Evolutionary conservation across 805 yeast genomes (phyloP), one percentile per base, ranked within the genome.

Genomic region (Ogataea thermomethanolica): DNA sequence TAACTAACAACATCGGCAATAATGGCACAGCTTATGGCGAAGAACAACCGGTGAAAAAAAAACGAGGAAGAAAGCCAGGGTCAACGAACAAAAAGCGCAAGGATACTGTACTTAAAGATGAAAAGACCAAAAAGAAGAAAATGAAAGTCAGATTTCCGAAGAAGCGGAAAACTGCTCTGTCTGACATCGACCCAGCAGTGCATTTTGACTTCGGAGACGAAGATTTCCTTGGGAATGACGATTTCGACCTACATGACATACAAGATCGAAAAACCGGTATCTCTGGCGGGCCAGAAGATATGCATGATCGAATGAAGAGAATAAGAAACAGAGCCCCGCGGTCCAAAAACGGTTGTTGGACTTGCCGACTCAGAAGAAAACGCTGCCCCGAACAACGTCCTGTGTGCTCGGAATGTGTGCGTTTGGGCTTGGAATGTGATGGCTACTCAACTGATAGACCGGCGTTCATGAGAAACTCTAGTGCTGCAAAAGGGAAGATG

Each of bases 351-450:
- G 90, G 90, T 0, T 84, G 93, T 54, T 84, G 91, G 91, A 84
- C 86, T 5, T 84, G 91, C 55, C 62, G 90, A 42, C 60, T 81
- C 12, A 69, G 93, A 28, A 79, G 85, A 48, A 84, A 84, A 57
- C 76, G 81, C 48, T 84, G 91, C 53, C 74, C 85, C 1, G 87
- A 78, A 52, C 77, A 76, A 43, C 70, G 66, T 48, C 89, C 90
- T 1, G 52, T 41, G 4, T 84, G 93, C 55, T 54, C 56, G 7
- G 79, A 77, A 48, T 84, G 93, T 58, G 50, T 51, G 2, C 62
- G 80, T 35, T 64, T 84, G 15, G 76, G 78, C 7, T 56, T 84
- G 14, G 53, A 50, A 2, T 84, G 93, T 58, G 81, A 76, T 53
- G 76, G 77, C 7, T 81, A 78, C 50, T 65, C 67, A 10, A 49